A percentile compares a stretch with the other conserved stretches of the same genome.
Evolutionary conservation across 2,329 filamentous ascomycete genomes (phyloP).

Genomic region (Colletotrichum euphorbiae): DNA sequence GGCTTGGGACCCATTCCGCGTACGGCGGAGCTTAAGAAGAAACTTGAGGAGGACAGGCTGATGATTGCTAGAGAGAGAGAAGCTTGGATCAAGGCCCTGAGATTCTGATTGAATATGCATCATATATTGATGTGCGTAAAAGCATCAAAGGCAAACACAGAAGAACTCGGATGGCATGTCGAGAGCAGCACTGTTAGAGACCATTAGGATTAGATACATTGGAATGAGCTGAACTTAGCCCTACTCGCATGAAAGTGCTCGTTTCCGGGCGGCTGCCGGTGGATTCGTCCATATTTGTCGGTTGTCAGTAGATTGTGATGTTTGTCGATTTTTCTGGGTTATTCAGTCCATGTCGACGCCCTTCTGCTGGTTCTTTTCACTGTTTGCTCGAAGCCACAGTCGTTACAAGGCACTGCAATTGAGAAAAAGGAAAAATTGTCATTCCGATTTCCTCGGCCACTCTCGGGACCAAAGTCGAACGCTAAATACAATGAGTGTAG

Average conservation of each 20-base stretch:
- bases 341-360: no score
- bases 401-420: background rate
- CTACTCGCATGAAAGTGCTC: no score
- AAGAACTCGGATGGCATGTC: no score
- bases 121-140: background rate
- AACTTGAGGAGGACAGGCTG: conserved; percentile 19
- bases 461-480: conserved; percentile 1
- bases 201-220: no score
- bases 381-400: background rate
- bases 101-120: background rate
- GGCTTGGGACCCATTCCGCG: background rate
- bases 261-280: no score
- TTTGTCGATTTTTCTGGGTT: no score
- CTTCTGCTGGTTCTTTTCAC: background rate
- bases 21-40: background rate
- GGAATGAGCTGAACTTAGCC: no score
- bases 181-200: no score
- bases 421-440: conserved; percentile 42
- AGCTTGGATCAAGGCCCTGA: conserved; percentile 32
- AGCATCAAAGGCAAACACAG: no score
- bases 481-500: conserved; percentile 43
- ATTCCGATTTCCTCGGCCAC: conserved; percentile 12
- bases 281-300: no score
- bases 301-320: no score
- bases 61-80: conserved; percentile 22